Base-by-base conservation (phyloP, 2,329 filamentous ascomycete species). In the Akanthomyces uredinophilus region DNA sequence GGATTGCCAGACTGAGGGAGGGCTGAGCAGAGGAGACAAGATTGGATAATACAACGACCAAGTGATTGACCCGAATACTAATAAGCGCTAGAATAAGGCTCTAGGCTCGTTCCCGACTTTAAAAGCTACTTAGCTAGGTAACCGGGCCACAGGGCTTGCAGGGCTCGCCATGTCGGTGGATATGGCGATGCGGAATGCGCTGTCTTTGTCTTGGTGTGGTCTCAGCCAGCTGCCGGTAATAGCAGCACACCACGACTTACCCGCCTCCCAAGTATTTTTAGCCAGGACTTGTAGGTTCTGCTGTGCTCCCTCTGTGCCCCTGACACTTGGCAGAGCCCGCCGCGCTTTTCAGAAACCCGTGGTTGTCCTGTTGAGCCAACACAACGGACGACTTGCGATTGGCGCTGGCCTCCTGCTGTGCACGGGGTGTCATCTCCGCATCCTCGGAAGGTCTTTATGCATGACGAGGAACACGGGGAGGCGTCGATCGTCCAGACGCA, bases 81-180 rank as follows among this genome's bases (percentile, higher is more conserved):
- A 14, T n/a, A 46, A 29, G 6, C 27, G 27, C 29, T 24, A 37
- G 27, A 47, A 32, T 39, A 16, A 14, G 41, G 43, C 54, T 32
- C 54, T 24, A 32, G 43, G 54, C 54, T 57, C 54, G 54, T 57
- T 57, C 43, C 32, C 37, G 16, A 43, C 35, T n/a, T 41, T 37
- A 13, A 8, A 55, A 44, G 39, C 54, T 14, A 46, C 7, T 2
- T 35, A 35, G 7, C 32, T 35, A 8, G 32, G 32, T 8, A 35
- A 1, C 32, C 11, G 32, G 32, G 32, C 10, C 32, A 11, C 32
- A 35, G 32, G 27, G 32, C 32, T 35, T 35, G 39, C 53, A 47
- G 41, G 44, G 54, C 20, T 14, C 24, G 54, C 37, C 13, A 16
- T 16, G 37, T 39, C 10, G 37, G 54, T 46, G n/a, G 27, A 56